These are phyloP conservation scores for Simplicillium aogashimaense DNA, from an alignment of 2,329 filamentous ascomycete genomes.

Conservation along the genomic window DNA sequence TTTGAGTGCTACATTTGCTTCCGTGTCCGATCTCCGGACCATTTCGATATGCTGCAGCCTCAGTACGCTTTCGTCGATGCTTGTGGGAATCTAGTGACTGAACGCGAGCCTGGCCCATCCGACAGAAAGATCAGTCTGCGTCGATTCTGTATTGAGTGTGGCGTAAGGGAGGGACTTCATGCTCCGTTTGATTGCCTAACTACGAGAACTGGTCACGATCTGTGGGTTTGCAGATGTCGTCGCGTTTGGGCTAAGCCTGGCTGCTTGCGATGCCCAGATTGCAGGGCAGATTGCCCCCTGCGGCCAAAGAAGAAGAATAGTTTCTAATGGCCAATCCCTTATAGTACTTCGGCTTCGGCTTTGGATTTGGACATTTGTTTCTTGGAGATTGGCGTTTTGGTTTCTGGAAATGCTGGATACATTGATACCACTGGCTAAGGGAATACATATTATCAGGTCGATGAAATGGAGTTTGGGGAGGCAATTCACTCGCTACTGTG, in stretches of 20 bases:
- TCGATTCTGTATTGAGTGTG: slow-evolving; percentile 31
- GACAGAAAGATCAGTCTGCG: slow-evolving; percentile 22
- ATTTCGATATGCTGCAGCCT: slow-evolving; percentile 26
- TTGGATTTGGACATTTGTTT: not conserved
- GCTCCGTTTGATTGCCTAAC: slow-evolving; percentile 24
- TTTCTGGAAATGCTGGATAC: no score
- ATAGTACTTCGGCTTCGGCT: not conserved
- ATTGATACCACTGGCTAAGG: no score
- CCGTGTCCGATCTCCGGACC: slow-evolving; percentile 25
- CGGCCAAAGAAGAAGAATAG: slow-evolving; percentile 21
- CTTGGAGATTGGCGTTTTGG: no score
- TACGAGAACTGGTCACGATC: slow-evolving; percentile 24
- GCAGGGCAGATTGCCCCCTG: slow-evolving; percentile 23
- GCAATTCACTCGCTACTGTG: no score
- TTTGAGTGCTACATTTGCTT: slow-evolving; percentile 32
- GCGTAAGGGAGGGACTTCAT: slow-evolving; percentile 26
- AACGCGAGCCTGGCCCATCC: slow-evolving; percentile 15
- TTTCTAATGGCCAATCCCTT: not conserved
- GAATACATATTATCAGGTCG: no score
- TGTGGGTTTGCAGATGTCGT: slow-evolving; percentile 29
- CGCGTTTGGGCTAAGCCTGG: slow-evolving; percentile 24
- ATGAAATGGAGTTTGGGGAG: no score
- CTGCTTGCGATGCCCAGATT: slow-evolving; percentile 23
- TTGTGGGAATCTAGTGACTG: slow-evolving; percentile 17
- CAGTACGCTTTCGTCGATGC: slow-evolving; percentile 21